Conservation (phyloP, 306 rosid species). For the Rubus idaeus region DNA sequence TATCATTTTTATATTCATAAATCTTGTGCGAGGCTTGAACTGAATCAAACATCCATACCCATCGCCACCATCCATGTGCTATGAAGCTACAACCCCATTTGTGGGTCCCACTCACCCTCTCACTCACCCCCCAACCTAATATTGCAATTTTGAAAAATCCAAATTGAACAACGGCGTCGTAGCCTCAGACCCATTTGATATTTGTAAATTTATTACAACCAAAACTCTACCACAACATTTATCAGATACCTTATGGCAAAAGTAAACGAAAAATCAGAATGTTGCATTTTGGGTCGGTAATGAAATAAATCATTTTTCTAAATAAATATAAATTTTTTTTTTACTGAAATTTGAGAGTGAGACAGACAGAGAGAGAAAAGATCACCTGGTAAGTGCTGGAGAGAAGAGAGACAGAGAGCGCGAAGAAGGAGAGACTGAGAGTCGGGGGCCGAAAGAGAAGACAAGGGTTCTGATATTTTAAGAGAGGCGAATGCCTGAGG, state of each 20-base stretch:
- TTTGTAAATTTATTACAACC: not conserved
- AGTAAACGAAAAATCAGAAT: not conserved
- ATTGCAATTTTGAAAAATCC: not conserved
- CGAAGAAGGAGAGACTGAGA: not conserved
- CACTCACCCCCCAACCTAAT: not conserved
- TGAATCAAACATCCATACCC: not conserved
- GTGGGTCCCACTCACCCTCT: slow-evolving; percentile 4
- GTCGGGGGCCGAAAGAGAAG: slow-evolving; percentile 3
- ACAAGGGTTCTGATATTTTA: not conserved
- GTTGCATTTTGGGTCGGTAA: not conserved
- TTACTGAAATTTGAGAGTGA: not conserved
- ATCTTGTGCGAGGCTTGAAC: not conserved
- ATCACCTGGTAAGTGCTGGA: slow-evolving; percentile 5
- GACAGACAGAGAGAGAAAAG: not conserved
- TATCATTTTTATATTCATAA: not conserved
- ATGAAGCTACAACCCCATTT: not conserved
- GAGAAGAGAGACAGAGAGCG: not conserved
- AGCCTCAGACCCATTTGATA: not conserved
- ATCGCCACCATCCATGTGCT: not conserved
- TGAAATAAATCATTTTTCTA: not conserved
- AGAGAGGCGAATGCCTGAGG: not conserved
- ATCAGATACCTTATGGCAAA: not conserved
- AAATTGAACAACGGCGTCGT: not conserved
- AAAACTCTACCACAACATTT: not conserved
- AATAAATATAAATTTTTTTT: not conserved